Evolutionary conservation across 371 early-diverging fungal genomes (phyloP).

Genomic region (Amoeboaphelidium protococcarum): DNA sequence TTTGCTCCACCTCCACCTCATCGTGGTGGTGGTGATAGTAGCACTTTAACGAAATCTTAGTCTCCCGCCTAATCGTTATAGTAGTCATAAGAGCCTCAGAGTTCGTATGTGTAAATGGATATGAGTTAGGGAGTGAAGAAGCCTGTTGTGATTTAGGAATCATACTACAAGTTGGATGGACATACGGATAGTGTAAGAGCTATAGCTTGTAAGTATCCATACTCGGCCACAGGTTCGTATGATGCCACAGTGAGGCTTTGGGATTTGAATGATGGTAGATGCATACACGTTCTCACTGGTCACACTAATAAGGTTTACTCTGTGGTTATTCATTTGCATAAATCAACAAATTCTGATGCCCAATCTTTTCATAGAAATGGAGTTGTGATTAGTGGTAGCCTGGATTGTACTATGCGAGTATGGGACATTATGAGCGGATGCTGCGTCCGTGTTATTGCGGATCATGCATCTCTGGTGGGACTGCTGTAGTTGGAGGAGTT

Average conservation of each 20-base stretch:
- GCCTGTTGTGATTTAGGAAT: too few relatives aligned
- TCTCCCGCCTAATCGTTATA: too few relatives aligned
- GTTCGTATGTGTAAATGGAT: too few relatives aligned
- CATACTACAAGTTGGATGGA: conserved; percentile 43
- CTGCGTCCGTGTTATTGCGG: conserved; percentile 40
- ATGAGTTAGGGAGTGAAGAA: too few relatives aligned
- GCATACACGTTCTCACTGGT: conserved; percentile 37
- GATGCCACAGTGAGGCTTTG: conserved; percentile 82
- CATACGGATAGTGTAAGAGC: conserved; percentile 85
- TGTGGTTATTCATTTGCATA: conserved; percentile 60
- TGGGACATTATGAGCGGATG: conserved; percentile 74
- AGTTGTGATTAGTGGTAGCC: conserved; percentile 72
- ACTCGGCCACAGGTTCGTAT: conserved; percentile 81
- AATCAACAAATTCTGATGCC: too few relatives aligned
- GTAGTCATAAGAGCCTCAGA: too few relatives aligned
- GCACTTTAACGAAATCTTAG: too few relatives aligned
- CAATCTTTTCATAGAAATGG: conserved; percentile 45
- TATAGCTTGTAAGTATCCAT: conserved; percentile 60
- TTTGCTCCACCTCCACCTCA: too few relatives aligned
- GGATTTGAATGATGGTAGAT: conserved; percentile 44
- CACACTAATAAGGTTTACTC: conserved; percentile 79
- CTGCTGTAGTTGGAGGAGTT: too few relatives aligned
- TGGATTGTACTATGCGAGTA: conserved; percentile 81
- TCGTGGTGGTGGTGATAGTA: too few relatives aligned
- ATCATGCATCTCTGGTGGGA: conserved; percentile 15